Evolutionary conservation across 2,329 filamentous ascomycete genomes (phyloP).

Genomic region (Blastomyces emzantsi): DNA sequence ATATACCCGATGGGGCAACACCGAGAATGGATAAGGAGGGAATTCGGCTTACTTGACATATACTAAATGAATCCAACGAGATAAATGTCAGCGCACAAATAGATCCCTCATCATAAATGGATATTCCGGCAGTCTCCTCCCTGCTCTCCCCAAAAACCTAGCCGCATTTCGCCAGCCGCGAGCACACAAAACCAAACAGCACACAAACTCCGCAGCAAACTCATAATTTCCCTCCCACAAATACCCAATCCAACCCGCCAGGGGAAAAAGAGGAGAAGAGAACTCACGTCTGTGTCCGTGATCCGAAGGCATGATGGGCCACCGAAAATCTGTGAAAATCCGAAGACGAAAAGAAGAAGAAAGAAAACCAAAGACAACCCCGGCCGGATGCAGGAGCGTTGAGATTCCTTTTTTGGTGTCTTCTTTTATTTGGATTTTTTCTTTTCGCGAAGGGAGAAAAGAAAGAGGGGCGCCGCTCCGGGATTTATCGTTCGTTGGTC

Average conservation of each 20-base stretch:
- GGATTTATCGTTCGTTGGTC: conserved; percentile 1
- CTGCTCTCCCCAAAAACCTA: neutral
- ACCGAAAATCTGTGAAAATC: conserved; percentile 3
- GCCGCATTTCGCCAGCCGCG: neutral
- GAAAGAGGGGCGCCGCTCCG: neutral
- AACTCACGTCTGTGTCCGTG: conserved; percentile 76
- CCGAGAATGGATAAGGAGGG: conserved; percentile 10
- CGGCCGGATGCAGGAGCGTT: conserved; percentile 1
- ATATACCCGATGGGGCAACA: neutral
- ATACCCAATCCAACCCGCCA: conserved; percentile 3
- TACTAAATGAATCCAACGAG: conserved; percentile 45
- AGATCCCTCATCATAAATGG: conserved; percentile 1
- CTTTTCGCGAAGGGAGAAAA: neutral
- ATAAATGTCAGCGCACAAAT: conserved; percentile 13
- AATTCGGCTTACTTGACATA: conserved; percentile 72
- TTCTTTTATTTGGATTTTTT: neutral
- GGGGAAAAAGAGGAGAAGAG: neutral
- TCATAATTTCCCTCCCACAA: neutral
- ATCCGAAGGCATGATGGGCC: conserved; percentile 73
- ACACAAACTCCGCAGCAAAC: neutral
- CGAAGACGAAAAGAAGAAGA: conserved; percentile 21
- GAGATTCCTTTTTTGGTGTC: neutral
- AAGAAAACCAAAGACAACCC: conserved; percentile 5
- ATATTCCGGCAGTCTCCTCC: conserved; percentile 3
- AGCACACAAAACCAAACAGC: neutral